phyloP scores from a whole-genome alignment of 257 asterid genomes.

The Nicotiana tomentosiformis region DNA sequence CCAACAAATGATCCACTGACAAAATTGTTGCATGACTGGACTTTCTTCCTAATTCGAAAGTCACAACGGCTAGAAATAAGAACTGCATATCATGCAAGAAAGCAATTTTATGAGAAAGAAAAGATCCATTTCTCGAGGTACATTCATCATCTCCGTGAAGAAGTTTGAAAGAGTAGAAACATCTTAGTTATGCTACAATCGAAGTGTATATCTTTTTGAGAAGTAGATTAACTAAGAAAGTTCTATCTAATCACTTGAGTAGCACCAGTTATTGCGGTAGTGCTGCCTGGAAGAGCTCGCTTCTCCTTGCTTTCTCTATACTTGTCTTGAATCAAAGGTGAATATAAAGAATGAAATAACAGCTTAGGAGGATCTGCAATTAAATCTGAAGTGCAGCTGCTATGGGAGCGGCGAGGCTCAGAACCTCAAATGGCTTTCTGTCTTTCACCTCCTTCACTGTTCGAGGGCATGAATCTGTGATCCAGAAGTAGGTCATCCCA shows the following conservation, averaged over 20 bases:
- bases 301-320: neutral
- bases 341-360: neutral
- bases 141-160: neutral
- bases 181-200: neutral
- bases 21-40: neutral
- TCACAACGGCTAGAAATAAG: neutral
- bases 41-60: neutral
- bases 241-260: neutral
- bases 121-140: neutral
- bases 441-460: conserved; percentile 78
- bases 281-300: neutral
- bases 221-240: neutral
- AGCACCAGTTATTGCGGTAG: neutral
- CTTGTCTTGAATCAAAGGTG: neutral
- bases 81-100: neutral
- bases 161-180: neutral
- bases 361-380: neutral
- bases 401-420: conserved; percentile 81
- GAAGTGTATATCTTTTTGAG: neutral
- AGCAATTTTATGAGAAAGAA: neutral
- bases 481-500: conserved; percentile 91
- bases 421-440: conserved; percentile 69
- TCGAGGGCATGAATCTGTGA: conserved; percentile 89
- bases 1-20: neutral
- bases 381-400: conserved; percentile 85